phyloP scores from a whole-genome alignment of 176 grass and related monocot genomes.

The Eragrostis curvula region DNA sequence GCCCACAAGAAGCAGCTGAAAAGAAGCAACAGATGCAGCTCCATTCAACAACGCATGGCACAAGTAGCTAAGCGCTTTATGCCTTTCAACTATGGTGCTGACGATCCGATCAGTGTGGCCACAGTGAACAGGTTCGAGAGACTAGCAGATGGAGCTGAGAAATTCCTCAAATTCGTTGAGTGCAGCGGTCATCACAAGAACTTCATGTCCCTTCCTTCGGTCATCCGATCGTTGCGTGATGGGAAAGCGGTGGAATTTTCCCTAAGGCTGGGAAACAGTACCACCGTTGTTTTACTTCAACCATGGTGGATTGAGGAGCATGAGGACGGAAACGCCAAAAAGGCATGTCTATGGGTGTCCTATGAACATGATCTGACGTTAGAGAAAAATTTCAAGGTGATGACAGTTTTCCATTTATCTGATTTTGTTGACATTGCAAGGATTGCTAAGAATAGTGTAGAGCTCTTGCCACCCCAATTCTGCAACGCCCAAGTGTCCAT shows the following conservation, averaged over 20 bases:
- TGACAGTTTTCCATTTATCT: not conserved
- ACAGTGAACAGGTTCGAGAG: slow-evolving; percentile 21
- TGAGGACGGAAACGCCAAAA: not conserved
- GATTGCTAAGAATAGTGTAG: not conserved
- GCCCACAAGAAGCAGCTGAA: not conserved
- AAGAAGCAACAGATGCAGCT: slow-evolving; percentile 2
- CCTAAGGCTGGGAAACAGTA: not conserved
- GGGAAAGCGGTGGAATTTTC: not conserved
- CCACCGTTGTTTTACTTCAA: not conserved
- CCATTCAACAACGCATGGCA: slow-evolving; percentile 4
- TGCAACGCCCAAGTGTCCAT: not conserved
- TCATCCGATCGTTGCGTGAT: not conserved
- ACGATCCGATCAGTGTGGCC: not conserved
- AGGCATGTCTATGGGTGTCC: slow-evolving; percentile 7
- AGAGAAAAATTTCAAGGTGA: slow-evolving; percentile 28
- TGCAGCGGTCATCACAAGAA: not conserved
- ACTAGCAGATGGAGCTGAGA: not conserved
- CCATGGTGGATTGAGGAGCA: not conserved
- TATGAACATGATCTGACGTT: slow-evolving; percentile 6
- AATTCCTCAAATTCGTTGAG: slow-evolving; percentile 26
- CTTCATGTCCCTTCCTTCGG: not conserved
- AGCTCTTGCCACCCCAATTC: slow-evolving; percentile 26
- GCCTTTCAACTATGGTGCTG: not conserved
- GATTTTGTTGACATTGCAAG: not conserved
- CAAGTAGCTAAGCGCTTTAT: not conserved